Conservation (phyloP, 257 asterid species). For the Leonotis leonurus region DNA sequence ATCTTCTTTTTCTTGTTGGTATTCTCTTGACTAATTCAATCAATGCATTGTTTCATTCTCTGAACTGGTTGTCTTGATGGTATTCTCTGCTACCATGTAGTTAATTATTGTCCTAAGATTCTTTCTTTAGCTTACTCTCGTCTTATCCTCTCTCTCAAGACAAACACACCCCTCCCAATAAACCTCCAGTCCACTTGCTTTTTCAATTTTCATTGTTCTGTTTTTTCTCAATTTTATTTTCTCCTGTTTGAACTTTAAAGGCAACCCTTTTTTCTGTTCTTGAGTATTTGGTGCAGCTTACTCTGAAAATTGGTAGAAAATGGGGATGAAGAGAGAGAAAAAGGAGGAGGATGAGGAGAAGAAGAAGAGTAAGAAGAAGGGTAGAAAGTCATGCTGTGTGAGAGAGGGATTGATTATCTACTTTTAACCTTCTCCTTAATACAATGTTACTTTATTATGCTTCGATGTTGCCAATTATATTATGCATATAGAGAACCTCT, state of each 20-base stretch:
- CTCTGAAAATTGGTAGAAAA: not conserved
- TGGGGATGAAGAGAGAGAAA: conserved; percentile 32
- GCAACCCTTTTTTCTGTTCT: not conserved
- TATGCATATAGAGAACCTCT: not conserved
- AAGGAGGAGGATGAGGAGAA: conserved; percentile 7
- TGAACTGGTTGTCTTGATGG: too few relatives aligned
- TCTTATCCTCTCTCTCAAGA: conserved; percentile 8
- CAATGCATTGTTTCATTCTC: too few relatives aligned
- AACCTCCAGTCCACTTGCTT: conserved; percentile 5
- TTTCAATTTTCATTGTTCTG: too few relatives aligned
- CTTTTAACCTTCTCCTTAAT: not conserved
- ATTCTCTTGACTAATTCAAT: too few relatives aligned
- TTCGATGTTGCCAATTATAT: not conserved
- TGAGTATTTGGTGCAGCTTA: not conserved
- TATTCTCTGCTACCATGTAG: too few relatives aligned
- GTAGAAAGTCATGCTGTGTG: conserved; percentile 48
- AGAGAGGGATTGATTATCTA: conserved; percentile 27
- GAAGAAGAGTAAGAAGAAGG: conserved; percentile 15
- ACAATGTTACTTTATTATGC: not conserved
- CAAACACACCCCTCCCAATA: conserved; percentile 6
- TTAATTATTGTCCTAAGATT: conserved; percentile 33
- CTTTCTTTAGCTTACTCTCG: conserved; percentile 15
- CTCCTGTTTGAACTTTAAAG: not conserved
- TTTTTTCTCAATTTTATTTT: too few relatives aligned
- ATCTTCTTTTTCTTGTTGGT: too few relatives aligned